These are phyloP conservation scores for Globisporangium nodosum DNA, from an alignment of 352 stramenopile species.

Conservation along the genomic window DNA sequence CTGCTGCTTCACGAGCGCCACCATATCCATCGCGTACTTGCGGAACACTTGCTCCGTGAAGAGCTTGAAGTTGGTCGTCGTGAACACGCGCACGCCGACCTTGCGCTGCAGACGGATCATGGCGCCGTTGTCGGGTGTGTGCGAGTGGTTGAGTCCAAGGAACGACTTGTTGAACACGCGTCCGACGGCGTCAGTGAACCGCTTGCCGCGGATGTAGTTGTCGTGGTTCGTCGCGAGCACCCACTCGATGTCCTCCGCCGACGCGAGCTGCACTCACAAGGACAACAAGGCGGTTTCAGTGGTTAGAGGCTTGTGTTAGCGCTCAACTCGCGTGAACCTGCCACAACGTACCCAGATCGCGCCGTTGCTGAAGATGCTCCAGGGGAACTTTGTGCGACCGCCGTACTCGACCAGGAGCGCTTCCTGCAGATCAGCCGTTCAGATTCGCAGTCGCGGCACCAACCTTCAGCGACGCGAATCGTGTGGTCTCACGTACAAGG, in stretches of 20 bases:
- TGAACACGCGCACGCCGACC: too few relatives aligned
- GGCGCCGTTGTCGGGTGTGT: conserved; percentile 11
- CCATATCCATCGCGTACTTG: too few relatives aligned
- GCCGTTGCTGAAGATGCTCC: conserved; percentile 57
- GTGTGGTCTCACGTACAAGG: not conserved
- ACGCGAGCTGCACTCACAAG: conserved; percentile 22
- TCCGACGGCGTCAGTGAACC: conserved; percentile 51
- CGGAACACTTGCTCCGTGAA: too few relatives aligned
- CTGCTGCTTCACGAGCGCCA: too few relatives aligned
- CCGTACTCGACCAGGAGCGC: conserved; percentile 32
- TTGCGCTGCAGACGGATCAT: too few relatives aligned
- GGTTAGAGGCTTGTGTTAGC: too few relatives aligned
- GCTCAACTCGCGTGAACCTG: too few relatives aligned
- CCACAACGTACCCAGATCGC: conserved; percentile 31
- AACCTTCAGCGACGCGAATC: not conserved
- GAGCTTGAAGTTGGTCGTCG: too few relatives aligned
- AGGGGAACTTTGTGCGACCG: conserved; percentile 56
- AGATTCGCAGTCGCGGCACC: too few relatives aligned
- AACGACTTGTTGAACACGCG: conserved; percentile 69
- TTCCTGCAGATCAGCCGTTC: conserved; percentile 13
- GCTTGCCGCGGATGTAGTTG: conserved; percentile 67
- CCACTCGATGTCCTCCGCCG: conserved; percentile 54
- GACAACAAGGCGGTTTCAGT: not conserved
- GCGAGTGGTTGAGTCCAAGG: conserved; percentile 56
- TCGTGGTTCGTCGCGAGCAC: conserved; percentile 51